Base-by-base conservation (phyloP, 2,329 filamentous ascomycete species). In the Colletotrichum karsti region DNA sequence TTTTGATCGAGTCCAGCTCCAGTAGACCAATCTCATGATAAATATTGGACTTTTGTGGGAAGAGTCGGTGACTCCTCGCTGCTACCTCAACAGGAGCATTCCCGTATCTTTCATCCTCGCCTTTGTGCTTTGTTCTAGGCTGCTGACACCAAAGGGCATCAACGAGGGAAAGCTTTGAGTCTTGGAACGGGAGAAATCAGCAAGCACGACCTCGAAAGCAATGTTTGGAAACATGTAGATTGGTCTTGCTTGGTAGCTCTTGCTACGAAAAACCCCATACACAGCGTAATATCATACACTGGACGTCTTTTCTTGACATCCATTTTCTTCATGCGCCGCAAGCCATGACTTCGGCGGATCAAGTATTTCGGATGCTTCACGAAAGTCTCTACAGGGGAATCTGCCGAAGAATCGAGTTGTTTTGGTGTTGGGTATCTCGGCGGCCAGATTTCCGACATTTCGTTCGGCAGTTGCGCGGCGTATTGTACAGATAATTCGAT, bases 401-500 rank as follows among this genome's bases (percentile, higher is more conserved):
- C 18, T 7, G 15, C 26, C 30, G 5, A 24, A 63, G 20, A 18
- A 35, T 24, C 3, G 15, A 20, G 5, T 30, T 30, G 9, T 18
- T 10, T 33, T 48, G 6, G 13, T 33, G 7, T 8, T 37, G 59
- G 22, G 7, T 28, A n/a, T 35, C 24, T 51, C 22, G 42, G 44
- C 44, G 39, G 22, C 26, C 8, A 39, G 18, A 37, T 20, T 12
- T 30, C 7, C 18, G 44, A 28, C 18, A 26, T n/a, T 35, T 67
- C 48, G 37, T 53, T 59, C 30, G 46, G 37, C 44, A 39, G 30
- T 62, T 63, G 55, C 44, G 48, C 61, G 57, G 39, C 51, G 51
- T 66, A 62, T 69, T 42, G 61, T 70, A 66, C 57, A 69, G 53
- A 65, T 42, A 22, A 63, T 24, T 24, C 18, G 28, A 10, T 42